Conservation (phyloP, 805 yeast species). For the Wickerhamiella occidentalis region DNA sequence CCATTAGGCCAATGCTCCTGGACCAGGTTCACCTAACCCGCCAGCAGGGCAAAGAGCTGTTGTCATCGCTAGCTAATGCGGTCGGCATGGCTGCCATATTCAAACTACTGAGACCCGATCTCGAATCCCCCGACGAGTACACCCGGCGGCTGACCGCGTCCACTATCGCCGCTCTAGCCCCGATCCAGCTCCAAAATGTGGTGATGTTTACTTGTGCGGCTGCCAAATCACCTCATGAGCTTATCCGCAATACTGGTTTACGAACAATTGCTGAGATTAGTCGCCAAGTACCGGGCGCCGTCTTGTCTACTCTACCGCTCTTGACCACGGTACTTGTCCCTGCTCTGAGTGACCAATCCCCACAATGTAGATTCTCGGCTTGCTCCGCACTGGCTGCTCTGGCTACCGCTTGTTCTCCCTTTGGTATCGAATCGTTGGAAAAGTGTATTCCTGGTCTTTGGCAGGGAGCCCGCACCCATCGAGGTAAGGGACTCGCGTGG, state of each 20-base stretch:
- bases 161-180: constrained; percentile 72
- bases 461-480: constrained; percentile 61
- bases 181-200: constrained; percentile 53
- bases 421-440: constrained; percentile 84
- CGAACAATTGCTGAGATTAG: constrained; percentile 69
- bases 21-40: constrained; percentile 71
- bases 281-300: constrained; percentile 50
- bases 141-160: constrained; percentile 65
- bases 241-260: constrained; percentile 73
- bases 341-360: constrained; percentile 53
- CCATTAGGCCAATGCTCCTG: constrained; percentile 63
- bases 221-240: constrained; percentile 63
- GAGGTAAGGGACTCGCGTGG: constrained; percentile 68
- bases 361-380: constrained; percentile 53
- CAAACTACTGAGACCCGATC: constrained; percentile 65
- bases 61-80: constrained; percentile 61
- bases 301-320: constrained; percentile 59
- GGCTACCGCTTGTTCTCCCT: constrained; percentile 75
- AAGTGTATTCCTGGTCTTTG: constrained; percentile 61
- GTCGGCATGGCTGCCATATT: constrained; percentile 76
- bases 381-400: constrained; percentile 61
- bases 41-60: constrained; percentile 65
- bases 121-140: constrained; percentile 72
- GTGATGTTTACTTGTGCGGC: constrained; percentile 77
- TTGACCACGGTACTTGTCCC: constrained; percentile 49